phyloP scores from a whole-genome alignment of 495 filamentous ascomycete genomes.

The Haplographium delicatum region DNA sequence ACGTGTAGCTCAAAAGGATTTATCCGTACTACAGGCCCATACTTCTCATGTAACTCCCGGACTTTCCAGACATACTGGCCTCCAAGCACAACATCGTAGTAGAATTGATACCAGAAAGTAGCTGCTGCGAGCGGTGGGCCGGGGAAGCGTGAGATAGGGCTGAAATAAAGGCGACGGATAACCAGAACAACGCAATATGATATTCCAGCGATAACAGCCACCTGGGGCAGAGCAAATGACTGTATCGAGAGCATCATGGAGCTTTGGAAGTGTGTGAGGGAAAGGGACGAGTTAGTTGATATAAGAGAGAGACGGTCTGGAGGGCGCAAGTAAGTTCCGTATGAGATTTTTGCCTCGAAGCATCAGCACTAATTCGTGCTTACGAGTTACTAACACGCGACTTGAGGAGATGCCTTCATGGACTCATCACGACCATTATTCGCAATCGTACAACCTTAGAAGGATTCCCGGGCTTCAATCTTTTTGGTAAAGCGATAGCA shows the following conservation, averaged over 20 bases:
- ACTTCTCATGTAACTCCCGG: constrained; percentile 28
- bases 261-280: too few species aligned
- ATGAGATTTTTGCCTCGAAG: too few species aligned
- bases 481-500: too few species aligned
- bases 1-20: constrained; percentile 52
- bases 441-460: too few species aligned
- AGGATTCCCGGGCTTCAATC: too few species aligned
- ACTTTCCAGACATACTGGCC: constrained; percentile 26
- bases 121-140: constrained; percentile 41
- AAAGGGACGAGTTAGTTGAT: too few species aligned
- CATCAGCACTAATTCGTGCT: too few species aligned
- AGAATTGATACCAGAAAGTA: constrained; percentile 36
- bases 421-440: too few species aligned
- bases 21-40: constrained; percentile 54
- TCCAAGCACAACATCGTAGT: constrained; percentile 16
- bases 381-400: too few species aligned
- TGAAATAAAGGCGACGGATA: constrained; percentile 34
- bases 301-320: too few species aligned
- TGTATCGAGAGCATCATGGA: background rate
- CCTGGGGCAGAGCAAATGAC: background rate
- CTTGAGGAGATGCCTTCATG: too few species aligned
- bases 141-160: constrained; percentile 40
- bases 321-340: too few species aligned
- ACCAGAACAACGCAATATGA: background rate
- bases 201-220: background rate